These are phyloP conservation scores for Quercus berberidifolia DNA, from an alignment of 306 rosid genomes.

Conservation along the genomic window DNA sequence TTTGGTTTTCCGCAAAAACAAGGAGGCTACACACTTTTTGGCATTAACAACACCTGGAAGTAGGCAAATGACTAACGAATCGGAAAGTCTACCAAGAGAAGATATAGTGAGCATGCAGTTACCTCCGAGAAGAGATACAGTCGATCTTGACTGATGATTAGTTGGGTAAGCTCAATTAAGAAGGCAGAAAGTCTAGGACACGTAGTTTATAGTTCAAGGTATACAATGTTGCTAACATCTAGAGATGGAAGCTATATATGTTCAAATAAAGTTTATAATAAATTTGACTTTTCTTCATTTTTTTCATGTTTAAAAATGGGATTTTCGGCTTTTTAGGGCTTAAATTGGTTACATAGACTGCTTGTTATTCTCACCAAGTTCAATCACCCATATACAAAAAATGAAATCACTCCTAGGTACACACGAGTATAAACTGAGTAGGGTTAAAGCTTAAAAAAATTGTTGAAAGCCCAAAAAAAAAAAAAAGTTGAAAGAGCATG, in stretches of 20 bases:
- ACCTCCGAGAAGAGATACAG: constrained; percentile 61
- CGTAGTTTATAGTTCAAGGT: constrained; percentile 2
- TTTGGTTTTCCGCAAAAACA: constrained; percentile 71
- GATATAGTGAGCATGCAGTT: constrained; percentile 88
- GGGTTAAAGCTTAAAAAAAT: too few species aligned
- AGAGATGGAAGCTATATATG: background rate
- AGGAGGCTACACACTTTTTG: constrained; percentile 50
- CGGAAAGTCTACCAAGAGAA: constrained; percentile 59
- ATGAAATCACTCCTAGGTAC: too few species aligned
- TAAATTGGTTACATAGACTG: too few species aligned
- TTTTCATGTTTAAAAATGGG: background rate
- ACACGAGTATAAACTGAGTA: too few species aligned
- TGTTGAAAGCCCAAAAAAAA: too few species aligned
- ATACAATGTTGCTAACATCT: constrained; percentile 14
- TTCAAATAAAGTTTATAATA: background rate
- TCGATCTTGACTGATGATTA: constrained; percentile 45
- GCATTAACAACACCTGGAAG: constrained; percentile 66
- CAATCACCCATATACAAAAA: too few species aligned
- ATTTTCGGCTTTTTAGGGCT: too few species aligned
- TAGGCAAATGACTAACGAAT: constrained; percentile 40
- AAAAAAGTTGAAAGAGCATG: too few species aligned
- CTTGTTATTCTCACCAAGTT: too few species aligned
- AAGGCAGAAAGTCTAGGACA: background rate
- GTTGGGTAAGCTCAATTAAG: constrained; percentile 5
- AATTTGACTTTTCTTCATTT: background rate